Conservation (phyloP, 257 asterid species). For the Nicotiana knightiana region DNA sequence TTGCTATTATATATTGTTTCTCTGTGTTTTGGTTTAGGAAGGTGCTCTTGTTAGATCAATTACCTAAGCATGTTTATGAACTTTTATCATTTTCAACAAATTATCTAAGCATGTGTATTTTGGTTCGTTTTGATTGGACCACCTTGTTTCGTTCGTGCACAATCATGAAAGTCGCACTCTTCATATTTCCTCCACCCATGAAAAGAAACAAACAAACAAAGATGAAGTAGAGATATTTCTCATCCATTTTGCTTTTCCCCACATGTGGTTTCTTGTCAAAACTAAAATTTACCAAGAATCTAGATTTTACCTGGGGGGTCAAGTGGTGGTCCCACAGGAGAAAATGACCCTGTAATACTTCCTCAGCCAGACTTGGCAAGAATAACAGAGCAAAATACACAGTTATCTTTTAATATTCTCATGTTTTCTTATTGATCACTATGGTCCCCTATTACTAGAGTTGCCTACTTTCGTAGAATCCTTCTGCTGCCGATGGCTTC, state of each 20-base stretch:
- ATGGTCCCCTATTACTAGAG: neutral
- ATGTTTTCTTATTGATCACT: neutral
- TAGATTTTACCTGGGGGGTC: neutral
- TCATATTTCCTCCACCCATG: neutral
- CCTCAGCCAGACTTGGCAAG: neutral
- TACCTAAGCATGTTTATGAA: neutral
- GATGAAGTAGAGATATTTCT: neutral
- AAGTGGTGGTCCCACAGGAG: neutral
- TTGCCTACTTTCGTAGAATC: neutral
- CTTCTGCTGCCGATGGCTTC: neutral
- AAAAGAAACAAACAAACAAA: neutral
- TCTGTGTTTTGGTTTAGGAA: neutral
- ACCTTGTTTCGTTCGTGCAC: neutral
- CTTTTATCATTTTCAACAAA: too few relatives aligned
- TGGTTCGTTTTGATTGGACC: neutral
- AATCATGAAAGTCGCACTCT: constrained; percentile 1
- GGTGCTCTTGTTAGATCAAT: neutral
- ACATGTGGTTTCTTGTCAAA: neutral
- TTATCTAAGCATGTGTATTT: neutral
- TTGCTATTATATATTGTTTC: neutral
- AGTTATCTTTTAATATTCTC: neutral
- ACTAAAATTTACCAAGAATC: neutral
- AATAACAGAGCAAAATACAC: neutral
- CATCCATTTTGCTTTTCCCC: neutral
- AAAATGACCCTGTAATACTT: neutral